Base-by-base conservation (phyloP, 768 basidiomycete species). In the Daedalea quercina region DNA sequence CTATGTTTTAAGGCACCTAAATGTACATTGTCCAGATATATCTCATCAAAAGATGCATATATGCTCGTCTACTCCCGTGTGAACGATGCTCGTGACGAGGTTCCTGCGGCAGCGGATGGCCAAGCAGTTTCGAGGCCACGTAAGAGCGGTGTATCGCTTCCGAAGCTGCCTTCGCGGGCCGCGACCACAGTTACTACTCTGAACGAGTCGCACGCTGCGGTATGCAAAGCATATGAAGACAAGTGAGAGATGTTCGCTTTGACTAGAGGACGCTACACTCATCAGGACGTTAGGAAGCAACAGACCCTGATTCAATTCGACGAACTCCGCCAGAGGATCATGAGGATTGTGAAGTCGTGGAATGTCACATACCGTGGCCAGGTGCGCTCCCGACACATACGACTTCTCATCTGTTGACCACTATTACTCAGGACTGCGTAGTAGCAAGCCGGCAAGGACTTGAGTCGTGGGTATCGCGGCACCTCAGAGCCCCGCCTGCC, bases 21-120 rank as follows among this genome's bases (percentile, higher is more conserved):
- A 19, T 47, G 23, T 33, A 9, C 35, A 7, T 24, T 20, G 43
- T 6, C 19, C 49, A 63, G 60, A 52, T 71, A 75, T 35, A 76
- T 87, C 57, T 74, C 79, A 2, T 93, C 92, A 1, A 87, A 80
- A 68, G 92, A 96, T 60, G 92, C 91, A 6, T 96, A 98, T 69
- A 95, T 97, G 93, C 77, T 97, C 28, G 84, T 98, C 50, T 98
- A 97, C 67, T 78, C 80, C 34, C 79, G 81, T 11, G 56, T 47
- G 0, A 54, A 75, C 73, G 28, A 31, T 31, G 28, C 11, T n/a
- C n/a, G n/a, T n/a, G n/a, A n/a, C 28, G 11, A 31, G 28, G 6
- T 11, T 31, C 6, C 28, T 31, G 4, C 28, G 11, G 6, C 4
- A 31, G 28, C 28, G 6, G 11, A 31, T 31, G 28, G 28, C n/a